Base-by-base conservation (phyloP, 148 eudicot genomes). In the Rhododendron molle region DNA sequence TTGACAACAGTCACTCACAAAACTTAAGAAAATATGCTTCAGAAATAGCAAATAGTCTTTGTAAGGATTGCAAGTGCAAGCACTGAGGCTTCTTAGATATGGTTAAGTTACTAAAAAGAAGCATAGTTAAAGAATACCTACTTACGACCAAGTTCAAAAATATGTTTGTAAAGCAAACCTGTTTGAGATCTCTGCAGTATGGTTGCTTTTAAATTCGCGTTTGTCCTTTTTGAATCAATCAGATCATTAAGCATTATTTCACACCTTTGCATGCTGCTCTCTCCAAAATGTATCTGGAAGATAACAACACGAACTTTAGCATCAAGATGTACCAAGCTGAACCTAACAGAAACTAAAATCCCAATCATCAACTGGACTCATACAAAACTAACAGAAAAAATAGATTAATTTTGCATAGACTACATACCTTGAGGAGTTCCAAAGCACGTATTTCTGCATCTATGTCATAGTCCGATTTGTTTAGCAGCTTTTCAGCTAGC, bases 221-320 rank as follows among this genome's bases (percentile, higher is more conserved):
- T 97, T 83, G 92, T 94, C 90, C 99, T 88, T 87, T 94, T 97
- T 11, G 99, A 97, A 92, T 92, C 98, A 82, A 97, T 97, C 78
- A 97, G 90, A 92, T 97, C 99, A 93, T 97, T 97, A 81, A 97
- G 96, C 99, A 97, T 97, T 80, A 97, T 95, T 90, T 97, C 99
- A 91, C 99, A 97, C 87, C 87, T 93, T 89, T 97, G 99, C 99
- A 97, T 95, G 93, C 98, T 94, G 91, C 94, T 93, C 89, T 97
- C 99, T 81, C 99, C 99, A 91, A 96, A 97, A 92, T 97, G 99
- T 89, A 95, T 97, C 99, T 97, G 91, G 49, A 88, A 69, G 72
- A 84, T 54, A 67, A 85, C 71, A 82, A 87, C 46, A 78, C 18
- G 23, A 81, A 77, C 3, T 58, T 28, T 71, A 86, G 72, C 38